These are phyloP conservation scores for Daucus carota DNA, from an alignment of 129 eudicot genomes.

Conservation along the genomic window DH1_v3.0 NC_030385.2:47105501-47106000, in stretches of 20 bases:
- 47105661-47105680: conserved; percentile 57
- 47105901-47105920: conserved; percentile 76
- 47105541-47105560: no score
- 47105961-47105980: conserved; percentile 82
- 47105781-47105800: conserved; percentile 74
- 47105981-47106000: conserved; percentile 55
- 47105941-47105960: conserved; percentile 87
- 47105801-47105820: conserved; percentile 53
- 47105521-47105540: background rate
- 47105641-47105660: conserved; percentile 23
- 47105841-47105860: conserved; percentile 68
- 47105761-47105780: conserved; percentile 85
- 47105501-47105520: background rate
- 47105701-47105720: conserved; percentile 96
- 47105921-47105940: conserved; percentile 73
- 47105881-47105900: conserved; percentile 81
- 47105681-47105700: conserved; percentile 79
- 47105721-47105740: conserved; percentile 78
- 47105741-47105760: conserved; percentile 75
- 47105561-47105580: conserved; percentile 2
- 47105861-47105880: conserved; percentile 83
- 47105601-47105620: conserved; percentile 15
- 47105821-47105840: conserved; percentile 70
- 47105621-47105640: background rate
- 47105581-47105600: conserved; percentile 6